Percentiles rank a stretch among this genome's conserved stretches.
Evolutionary conservation across 2,329 filamentous ascomycete genomes (phyloP).

Genomic region (Didymella arachidicola): DNA sequence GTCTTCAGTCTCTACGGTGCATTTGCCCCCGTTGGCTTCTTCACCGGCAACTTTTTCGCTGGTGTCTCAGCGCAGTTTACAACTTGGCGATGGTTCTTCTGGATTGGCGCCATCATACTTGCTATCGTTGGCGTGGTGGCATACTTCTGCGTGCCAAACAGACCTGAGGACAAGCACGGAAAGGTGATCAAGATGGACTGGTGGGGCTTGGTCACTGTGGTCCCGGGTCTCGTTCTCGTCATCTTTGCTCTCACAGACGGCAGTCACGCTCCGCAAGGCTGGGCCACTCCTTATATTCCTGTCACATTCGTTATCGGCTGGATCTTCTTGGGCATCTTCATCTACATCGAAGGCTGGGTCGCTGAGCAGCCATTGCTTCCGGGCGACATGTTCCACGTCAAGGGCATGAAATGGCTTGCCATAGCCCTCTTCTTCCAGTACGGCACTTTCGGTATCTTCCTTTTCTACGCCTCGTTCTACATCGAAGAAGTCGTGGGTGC

Average conservation of each 20-base stretch:
- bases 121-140: conserved; percentile 40
- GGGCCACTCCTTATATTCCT: conserved; percentile 77
- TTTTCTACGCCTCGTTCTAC: conserved; percentile 52
- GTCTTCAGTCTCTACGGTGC: conserved; percentile 68
- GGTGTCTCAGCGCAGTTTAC: conserved; percentile 43
- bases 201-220: conserved; percentile 46
- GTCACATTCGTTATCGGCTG: conserved; percentile 70
- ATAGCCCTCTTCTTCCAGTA: conserved; percentile 57
- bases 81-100: conserved; percentile 48
- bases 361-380: conserved; percentile 74
- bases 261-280: conserved; percentile 71
- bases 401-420: conserved; percentile 64
- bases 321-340: conserved; percentile 65
- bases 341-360: conserved; percentile 77
- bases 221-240: conserved; percentile 69
- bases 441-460: conserved; percentile 48
- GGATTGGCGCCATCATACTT: conserved; percentile 44
- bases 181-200: conserved; percentile 48
- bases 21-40: conserved; percentile 59
- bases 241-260: conserved; percentile 80
- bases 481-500: conserved; percentile 43
- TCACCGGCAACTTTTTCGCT: conserved; percentile 49
- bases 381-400: conserved; percentile 71
- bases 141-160: conserved; percentile 42
- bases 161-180: conserved; percentile 21